Evolutionary conservation across 495 filamentous ascomycete genomes (phyloP).

Genomic region (Aspergillus steynii): DNA sequence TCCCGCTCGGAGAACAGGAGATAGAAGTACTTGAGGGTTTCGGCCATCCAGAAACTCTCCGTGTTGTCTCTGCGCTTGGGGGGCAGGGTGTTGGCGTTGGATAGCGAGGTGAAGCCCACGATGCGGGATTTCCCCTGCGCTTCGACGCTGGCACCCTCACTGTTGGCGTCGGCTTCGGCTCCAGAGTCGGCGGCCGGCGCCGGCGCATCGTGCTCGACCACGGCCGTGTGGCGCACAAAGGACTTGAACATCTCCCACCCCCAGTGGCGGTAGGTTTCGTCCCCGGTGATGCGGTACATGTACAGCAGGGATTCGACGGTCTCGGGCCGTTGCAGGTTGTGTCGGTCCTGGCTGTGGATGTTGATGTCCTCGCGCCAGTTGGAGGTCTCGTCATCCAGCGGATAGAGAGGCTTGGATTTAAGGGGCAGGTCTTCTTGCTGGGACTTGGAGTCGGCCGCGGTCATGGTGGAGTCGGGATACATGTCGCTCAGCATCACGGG

Average conservation of each 20-base stretch:
- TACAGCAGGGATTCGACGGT: constrained; percentile 94
- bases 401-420: constrained; percentile 35
- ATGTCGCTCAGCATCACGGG: constrained; percentile 42
- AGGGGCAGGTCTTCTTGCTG: constrained; percentile 30
- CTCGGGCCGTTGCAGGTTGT: constrained; percentile 96
- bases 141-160: constrained; percentile 15
- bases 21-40: constrained; percentile 98
- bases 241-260: constrained; percentile 98
- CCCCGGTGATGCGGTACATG: constrained; percentile 98
- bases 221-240: constrained; percentile 79
- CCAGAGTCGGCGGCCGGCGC: constrained; percentile 4
- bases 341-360: constrained; percentile 72
- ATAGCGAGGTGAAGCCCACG: constrained; percentile 76
- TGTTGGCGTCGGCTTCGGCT: constrained; percentile 10
- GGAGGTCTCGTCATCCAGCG: constrained; percentile 20
- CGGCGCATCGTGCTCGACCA: constrained; percentile 54
- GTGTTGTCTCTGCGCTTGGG: constrained; percentile 72
- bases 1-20: constrained; percentile 87
- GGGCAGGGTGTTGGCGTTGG: constrained; percentile 70
- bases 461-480: constrained; percentile 35
- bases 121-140: constrained; percentile 24
- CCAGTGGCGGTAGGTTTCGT: constrained; percentile 89
- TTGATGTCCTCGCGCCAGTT: constrained; percentile 72
- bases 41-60: constrained; percentile 97
- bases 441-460: constrained; percentile 22